phyloP scores from a whole-genome alignment of 192 early-diverging fungal genomes.

The Phlyctochytrium arcticum region DNA sequence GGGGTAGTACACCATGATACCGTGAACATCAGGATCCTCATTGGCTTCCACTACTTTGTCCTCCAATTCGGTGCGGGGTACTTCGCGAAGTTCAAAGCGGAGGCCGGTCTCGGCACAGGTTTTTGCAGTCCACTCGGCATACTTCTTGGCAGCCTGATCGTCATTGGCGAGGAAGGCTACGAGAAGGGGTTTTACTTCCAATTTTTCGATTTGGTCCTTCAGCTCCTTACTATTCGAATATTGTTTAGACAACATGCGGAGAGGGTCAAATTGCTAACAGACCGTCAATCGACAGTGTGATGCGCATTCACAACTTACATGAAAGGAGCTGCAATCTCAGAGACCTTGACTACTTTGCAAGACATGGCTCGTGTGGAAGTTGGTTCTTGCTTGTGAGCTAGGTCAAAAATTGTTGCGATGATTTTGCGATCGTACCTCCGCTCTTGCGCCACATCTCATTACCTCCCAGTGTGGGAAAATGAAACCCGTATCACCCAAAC shows the following conservation, averaged over 20 bases:
- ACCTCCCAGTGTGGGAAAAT: too few relatives aligned
- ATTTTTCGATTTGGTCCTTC: conserved; percentile 24
- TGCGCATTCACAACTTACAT: conserved; percentile 41
- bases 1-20: conserved; percentile 99
- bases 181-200: conserved; percentile 39
- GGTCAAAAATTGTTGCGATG: too few relatives aligned
- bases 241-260: neutral
- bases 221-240: conserved; percentile 35
- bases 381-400: too few relatives aligned
- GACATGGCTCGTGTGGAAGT: too few relatives aligned
- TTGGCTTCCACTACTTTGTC: conserved; percentile 84
- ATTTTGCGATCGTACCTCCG: too few relatives aligned
- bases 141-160: conserved; percentile 83
- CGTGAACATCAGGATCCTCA: conserved; percentile 75
- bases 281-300: neutral
- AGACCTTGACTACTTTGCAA: conserved; percentile 48
- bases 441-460: too few relatives aligned
- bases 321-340: conserved; percentile 59
- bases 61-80: conserved; percentile 79
- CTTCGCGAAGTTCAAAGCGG: conserved; percentile 84
- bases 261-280: neutral
- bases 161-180: conserved; percentile 96
- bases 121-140: conserved; percentile 94
- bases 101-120: conserved; percentile 87
- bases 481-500: too few relatives aligned